phyloP scores from a whole-genome alignment of 2,329 filamentous ascomycete species.

The Penicillium sclerotigenum region DNA sequence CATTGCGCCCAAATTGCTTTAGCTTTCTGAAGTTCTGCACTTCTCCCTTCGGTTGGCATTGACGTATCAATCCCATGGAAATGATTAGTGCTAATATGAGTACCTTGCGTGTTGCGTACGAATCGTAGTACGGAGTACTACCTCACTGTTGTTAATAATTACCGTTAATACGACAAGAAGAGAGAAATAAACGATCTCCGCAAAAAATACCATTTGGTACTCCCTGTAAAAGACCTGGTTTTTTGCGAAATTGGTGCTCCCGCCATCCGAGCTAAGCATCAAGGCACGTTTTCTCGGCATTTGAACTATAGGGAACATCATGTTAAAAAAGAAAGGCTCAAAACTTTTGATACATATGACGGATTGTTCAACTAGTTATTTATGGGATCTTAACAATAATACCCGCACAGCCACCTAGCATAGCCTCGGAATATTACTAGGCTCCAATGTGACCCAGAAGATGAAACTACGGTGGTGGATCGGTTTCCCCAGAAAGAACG shows the following conservation, averaged over 20 bases:
- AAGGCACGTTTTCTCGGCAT: neutral
- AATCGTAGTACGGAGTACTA: neutral
- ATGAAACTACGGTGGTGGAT: conserved; percentile 11
- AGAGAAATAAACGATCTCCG: neutral
- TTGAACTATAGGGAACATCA: neutral
- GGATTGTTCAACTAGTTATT: neutral
- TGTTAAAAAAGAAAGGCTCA: neutral
- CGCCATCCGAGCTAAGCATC: conserved; percentile 8
- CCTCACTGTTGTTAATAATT: neutral
- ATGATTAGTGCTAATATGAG: neutral
- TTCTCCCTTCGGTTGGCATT: neutral
- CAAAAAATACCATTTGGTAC: neutral
- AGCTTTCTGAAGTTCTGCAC: neutral
- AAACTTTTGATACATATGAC: neutral
- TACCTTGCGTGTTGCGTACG: neutral
- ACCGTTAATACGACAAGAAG: neutral
- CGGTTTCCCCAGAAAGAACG: conserved; percentile 7
- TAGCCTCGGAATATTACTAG: conserved; percentile 7
- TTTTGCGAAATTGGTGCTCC: neutral
- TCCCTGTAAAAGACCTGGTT: neutral
- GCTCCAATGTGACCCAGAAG: conserved; percentile 9
- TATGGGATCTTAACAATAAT: neutral
- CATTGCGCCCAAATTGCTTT: conserved; percentile 5
- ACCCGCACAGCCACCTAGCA: conserved; percentile 1
- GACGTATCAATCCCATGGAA: neutral